Percentiles rank a stretch among this genome's conserved stretches.
These are phyloP conservation scores for Castanea crenata DNA, from an alignment of 306 rosid species.

Conservation along the genomic window DNA sequence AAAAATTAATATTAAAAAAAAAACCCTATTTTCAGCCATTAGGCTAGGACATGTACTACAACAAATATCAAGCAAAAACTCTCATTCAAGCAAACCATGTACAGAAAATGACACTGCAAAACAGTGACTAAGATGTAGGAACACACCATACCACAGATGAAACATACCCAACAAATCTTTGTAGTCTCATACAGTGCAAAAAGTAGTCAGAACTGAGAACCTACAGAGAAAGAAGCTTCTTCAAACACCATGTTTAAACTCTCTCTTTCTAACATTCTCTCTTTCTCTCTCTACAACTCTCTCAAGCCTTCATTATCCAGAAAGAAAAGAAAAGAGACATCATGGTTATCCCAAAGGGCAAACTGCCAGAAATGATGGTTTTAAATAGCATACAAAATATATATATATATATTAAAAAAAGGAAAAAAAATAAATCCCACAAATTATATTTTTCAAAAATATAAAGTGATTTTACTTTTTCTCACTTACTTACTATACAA, in stretches of 20 bases:
- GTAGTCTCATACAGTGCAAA: conserved; percentile 8
- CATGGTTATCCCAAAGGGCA: conserved; percentile 26
- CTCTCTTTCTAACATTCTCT: not conserved
- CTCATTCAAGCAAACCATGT: not conserved
- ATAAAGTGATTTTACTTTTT: not conserved
- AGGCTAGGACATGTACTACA: not conserved
- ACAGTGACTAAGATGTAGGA: not conserved
- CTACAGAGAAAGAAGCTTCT: not conserved
- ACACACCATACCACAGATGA: not conserved
- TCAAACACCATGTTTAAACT: not conserved
- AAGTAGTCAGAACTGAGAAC: conserved; percentile 13
- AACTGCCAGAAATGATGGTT: conserved; percentile 20
- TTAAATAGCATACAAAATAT: conserved; percentile 5
- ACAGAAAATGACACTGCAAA: conserved; percentile 1
- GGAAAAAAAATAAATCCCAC: not conserved
- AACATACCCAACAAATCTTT: conserved; percentile 19
- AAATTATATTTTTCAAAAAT: not conserved
- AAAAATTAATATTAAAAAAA: not conserved
- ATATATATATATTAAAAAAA: not conserved
- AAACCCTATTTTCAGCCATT: not conserved
- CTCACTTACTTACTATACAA: not conserved
- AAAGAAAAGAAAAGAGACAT: conserved; percentile 12
- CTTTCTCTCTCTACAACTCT: conserved; percentile 21
- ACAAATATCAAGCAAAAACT: not conserved
- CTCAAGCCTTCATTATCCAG: conserved; percentile 22